Percentiles rank a stretch among this genome's conserved stretches.
Conservation (phyloP, 2,329 filamentous ascomycete genomes). For the Epichloe sibirici region DNA sequence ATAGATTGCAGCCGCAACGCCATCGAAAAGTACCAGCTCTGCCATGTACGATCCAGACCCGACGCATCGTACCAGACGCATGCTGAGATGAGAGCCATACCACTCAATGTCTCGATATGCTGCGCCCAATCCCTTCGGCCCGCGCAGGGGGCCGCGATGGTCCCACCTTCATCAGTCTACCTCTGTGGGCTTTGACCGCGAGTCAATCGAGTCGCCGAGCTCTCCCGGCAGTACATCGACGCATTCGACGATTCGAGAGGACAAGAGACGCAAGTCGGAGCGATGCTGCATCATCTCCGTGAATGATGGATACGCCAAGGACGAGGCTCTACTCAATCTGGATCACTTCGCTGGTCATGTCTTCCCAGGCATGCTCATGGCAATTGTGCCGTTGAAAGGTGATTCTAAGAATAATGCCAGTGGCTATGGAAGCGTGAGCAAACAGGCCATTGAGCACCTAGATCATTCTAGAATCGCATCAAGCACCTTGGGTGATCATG, state of each 20-base stretch:
- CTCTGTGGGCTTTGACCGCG: conserved; percentile 32
- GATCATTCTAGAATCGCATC: conserved; percentile 13
- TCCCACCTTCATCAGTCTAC: conserved; percentile 42
- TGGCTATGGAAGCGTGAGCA: conserved; percentile 19
- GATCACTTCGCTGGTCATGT: conserved; percentile 54
- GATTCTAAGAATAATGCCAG: conserved; percentile 28
- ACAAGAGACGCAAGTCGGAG: conserved; percentile 25
- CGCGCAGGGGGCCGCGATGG: conserved; percentile 37
- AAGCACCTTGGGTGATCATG: conserved; percentile 12
- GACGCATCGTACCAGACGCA: not conserved
- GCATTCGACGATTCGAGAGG: conserved; percentile 32
- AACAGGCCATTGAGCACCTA: conserved; percentile 18
- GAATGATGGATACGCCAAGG: conserved; percentile 63
- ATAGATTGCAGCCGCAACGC: not conserved
- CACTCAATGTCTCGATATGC: conserved; percentile 30
- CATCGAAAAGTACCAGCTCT: conserved; percentile 3
- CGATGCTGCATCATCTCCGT: conserved; percentile 42
- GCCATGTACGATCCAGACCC: conserved; percentile 4
- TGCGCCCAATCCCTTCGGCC: conserved; percentile 24
- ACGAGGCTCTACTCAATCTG: conserved; percentile 70
- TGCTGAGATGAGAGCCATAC: conserved; percentile 9
- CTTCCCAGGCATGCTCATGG: conserved; percentile 56
- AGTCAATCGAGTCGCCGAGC: conserved; percentile 24
- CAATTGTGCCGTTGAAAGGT: conserved; percentile 51
- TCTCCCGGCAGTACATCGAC: conserved; percentile 39